These are phyloP conservation scores for Kregervanrija pseudodelftensis DNA, from an alignment of 805 yeast genomes.

Conservation along the genomic window DNA sequence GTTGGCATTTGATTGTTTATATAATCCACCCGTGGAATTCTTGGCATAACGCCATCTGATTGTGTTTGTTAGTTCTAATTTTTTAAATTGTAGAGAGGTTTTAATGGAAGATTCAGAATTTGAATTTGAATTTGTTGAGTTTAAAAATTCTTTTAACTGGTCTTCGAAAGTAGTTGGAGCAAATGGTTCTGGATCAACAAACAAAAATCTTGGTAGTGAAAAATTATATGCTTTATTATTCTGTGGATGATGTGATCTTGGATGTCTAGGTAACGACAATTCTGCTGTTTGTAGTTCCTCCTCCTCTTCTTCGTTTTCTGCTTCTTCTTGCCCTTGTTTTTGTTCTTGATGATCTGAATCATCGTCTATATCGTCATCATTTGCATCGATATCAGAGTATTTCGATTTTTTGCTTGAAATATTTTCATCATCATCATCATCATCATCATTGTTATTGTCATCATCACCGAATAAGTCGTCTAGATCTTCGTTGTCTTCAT, in stretches of 20 bases:
- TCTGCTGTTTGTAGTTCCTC: slow-evolving; percentile 27
- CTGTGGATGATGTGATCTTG: slow-evolving; percentile 34
- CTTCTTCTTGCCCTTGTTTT: slow-evolving; percentile 28
- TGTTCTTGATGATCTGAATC: slow-evolving; percentile 29
- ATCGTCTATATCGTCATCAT: slow-evolving; percentile 32
- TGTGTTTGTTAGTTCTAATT: slow-evolving; percentile 45
- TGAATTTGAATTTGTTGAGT: slow-evolving; percentile 19
- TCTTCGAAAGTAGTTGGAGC: slow-evolving; percentile 50
- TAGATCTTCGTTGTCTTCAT: slow-evolving; percentile 8
- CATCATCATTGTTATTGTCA: slow-evolving; percentile 7
- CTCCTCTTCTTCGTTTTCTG: slow-evolving; percentile 28
- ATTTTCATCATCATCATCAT: slow-evolving; percentile 1
- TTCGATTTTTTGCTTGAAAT: not conserved
- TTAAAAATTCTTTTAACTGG: slow-evolving; percentile 43
- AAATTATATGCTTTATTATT: slow-evolving; percentile 32
- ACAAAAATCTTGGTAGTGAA: slow-evolving; percentile 76
- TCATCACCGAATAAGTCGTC: slow-evolving; percentile 7
- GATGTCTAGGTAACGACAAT: slow-evolving; percentile 44
- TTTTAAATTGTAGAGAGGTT: slow-evolving; percentile 33
- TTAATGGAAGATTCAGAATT: slow-evolving; percentile 42
- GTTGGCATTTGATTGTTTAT: slow-evolving; percentile 83
- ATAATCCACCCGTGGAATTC: slow-evolving; percentile 61
- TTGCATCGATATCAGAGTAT: slow-evolving; percentile 4
- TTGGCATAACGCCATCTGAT: slow-evolving; percentile 91
- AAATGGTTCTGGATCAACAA: slow-evolving; percentile 80